Evolutionary conservation across 768 basidiomycete species (phyloP), one percentile per base, ranked within the genome.

Genomic region (Fistulinella prunicolor): DNA sequence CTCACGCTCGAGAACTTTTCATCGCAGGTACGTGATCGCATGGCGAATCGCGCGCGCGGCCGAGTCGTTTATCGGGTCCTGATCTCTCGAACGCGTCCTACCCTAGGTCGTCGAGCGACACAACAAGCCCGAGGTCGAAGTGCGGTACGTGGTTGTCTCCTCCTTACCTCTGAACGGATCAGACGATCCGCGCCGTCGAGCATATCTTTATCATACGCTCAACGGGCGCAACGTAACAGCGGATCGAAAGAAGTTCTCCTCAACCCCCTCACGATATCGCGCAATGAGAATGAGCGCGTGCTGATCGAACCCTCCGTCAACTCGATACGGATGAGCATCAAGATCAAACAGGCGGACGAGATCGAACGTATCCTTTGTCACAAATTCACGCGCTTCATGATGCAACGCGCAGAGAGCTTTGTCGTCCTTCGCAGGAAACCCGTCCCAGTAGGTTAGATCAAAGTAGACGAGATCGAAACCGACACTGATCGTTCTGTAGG

Each of bases 331-430:
- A 77, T 99, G 49, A 93, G 89, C 70, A 98, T 99, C 73, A 93
- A 86, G 75, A 97, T 99, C 67, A 99, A 99, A 69, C 96, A 99
- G 67, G 94, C 96, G 28, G 96, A 99, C 69, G 96, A 99, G 73
- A 95, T 97, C 53, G 96, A 99, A 65, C 82, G 88, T 42, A 96
- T 98, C 59, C 75, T 99, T 32, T 96, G 94, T 65, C 91, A 97
- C 74, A 94, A 98, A 69, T 98, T 99, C 69, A 96, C 94, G 19
- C 79, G 96, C 44, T 99, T 99, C 74, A 89, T 98, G 92, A 97
- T 94, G 86, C 93, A 94, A 73, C 78, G 96, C 49, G 96, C 96
- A 21, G 96, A 99, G 74, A 93, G 85, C 69, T 99, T 99, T 68
- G 81, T 99, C 51, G 91, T 99, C 59, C 78, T 99, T 64, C 82